Percentiles rank a stretch among this genome's conserved stretches.
These are phyloP conservation scores for Isatis lusitanica DNA, from an alignment of 441 rosid species.

Conservation along the genomic window DNA sequence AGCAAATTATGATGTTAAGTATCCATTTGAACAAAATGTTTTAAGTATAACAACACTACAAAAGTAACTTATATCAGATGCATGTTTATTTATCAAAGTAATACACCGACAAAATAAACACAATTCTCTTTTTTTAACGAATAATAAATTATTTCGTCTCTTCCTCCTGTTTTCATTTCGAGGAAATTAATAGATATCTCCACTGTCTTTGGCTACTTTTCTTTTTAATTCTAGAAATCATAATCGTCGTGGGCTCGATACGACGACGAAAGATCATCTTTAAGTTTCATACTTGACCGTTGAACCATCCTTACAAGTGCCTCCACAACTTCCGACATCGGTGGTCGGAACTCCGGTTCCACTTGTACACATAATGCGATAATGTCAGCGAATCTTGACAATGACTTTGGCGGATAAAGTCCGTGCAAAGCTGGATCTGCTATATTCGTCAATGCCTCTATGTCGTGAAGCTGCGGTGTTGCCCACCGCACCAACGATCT, in stretches of 20 bases:
- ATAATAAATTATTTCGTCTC: background rate
- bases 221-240: conserved; percentile 11
- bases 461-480: conserved; percentile 78
- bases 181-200: background rate
- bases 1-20: too few species aligned
- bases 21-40: too few species aligned
- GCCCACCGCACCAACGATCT: conserved; percentile 89
- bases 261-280: conserved; percentile 52
- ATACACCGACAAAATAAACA: background rate
- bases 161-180: background rate
- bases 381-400: conserved; percentile 83
- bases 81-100: background rate
- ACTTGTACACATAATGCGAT: conserved; percentile 81
- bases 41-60: too few species aligned
- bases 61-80: background rate
- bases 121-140: background rate
- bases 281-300: conserved; percentile 61
- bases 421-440: conserved; percentile 95
- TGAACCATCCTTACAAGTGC: conserved; percentile 62
- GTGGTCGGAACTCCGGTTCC: conserved; percentile 84
- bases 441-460: conserved; percentile 73
- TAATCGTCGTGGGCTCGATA: conserved; percentile 43
- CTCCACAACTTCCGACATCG: conserved; percentile 87
- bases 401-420: conserved; percentile 81
- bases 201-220: background rate